Base-by-base conservation (phyloP, 441 rosid species). In the Eutrema salsugineum region DNA sequence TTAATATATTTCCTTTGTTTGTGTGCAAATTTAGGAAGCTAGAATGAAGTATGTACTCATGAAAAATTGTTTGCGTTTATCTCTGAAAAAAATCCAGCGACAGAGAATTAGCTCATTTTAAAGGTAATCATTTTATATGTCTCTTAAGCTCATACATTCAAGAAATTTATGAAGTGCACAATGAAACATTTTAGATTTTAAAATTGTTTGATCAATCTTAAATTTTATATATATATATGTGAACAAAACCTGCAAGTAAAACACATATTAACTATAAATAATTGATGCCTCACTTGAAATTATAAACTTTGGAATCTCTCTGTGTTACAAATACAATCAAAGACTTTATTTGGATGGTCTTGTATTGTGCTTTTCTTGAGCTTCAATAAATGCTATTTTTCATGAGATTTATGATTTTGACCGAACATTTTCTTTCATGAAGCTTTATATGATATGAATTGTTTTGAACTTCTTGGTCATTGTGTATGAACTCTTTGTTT, bases 1-100 rank as follows among this genome's bases (percentile, higher is more conserved):
- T 32, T 5, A 63, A 40, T 50, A 15, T 14, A 30, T 38, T 58
- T 56, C 14, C 11, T 51, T 68, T 57, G 28, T 49, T 35, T 47
- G 59, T 67, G 77, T 64, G 71, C 79, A 90, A 94, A 90, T 63
- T n/a, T 88, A 30, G 87, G 86, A 24, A 59, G 62, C 40, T 22
- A 39, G 70, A 75, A 71, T 82, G 80, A 76, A 9, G 77, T 40
- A 77, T 67, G 62, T 11, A 57, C 68, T 3, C 78, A 62, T 27
- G 97, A 89, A 69, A 89, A 86, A 72, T 94, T 94, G 99, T 73
- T 81, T 27, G 65, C 51, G 64, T 91, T 82, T 72, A 80, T 75
- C 64, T 66, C 82, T 56, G 91, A 84, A 72, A 88, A 90, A 71
- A 83, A 80, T 57, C 79, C 75, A 39, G 86, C 73, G 33, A 49